Evolutionary conservation across 2,329 filamentous ascomycete genomes (phyloP).

Genomic region (Botrytis galanthina): DNA sequence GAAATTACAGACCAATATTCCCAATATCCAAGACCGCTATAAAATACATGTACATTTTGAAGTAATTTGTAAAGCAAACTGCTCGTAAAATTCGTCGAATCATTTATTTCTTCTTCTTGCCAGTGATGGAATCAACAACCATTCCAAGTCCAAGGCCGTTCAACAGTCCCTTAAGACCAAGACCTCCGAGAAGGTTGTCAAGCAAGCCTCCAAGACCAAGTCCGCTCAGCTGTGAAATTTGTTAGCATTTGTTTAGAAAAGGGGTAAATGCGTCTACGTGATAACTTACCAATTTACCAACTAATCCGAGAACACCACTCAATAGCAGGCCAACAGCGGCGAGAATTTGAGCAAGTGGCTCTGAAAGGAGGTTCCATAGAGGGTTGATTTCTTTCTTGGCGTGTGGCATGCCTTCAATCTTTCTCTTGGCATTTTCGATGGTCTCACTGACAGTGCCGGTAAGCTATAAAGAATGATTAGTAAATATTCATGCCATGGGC

Average conservation of each 20-base stretch:
- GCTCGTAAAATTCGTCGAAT: constrained; percentile 7
- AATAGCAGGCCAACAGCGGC: constrained; percentile 83
- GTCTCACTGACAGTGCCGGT: constrained; percentile 77
- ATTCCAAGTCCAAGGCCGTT: constrained; percentile 65
- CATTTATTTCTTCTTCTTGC: constrained; percentile 43
- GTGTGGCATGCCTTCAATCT: constrained; percentile 86
- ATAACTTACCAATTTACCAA: constrained; percentile 64
- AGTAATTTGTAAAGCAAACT: not conserved
- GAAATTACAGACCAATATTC: not conserved
- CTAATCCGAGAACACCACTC: constrained; percentile 78
- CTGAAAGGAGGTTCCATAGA: constrained; percentile 73
- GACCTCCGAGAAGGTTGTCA: constrained; percentile 72
- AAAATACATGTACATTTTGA: constrained; percentile 13
- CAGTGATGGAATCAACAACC: constrained; percentile 44
- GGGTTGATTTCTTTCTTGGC: constrained; percentile 95
- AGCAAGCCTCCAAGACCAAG: constrained; percentile 80
- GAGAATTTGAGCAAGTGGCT: constrained; percentile 90
- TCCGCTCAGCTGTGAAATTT: constrained; percentile 46
- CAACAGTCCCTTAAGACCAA: constrained; percentile 74
- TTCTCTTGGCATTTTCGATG: constrained; percentile 85
- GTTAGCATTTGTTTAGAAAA: constrained; percentile 1
- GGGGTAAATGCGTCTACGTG: not conserved
- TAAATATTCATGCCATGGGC: not conserved
- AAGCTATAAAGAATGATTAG: constrained; percentile 46
- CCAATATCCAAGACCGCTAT: constrained; percentile 12